Conservation (phyloP, 805 yeast genomes). For the Zygotorulaspora sp. region DNA sequence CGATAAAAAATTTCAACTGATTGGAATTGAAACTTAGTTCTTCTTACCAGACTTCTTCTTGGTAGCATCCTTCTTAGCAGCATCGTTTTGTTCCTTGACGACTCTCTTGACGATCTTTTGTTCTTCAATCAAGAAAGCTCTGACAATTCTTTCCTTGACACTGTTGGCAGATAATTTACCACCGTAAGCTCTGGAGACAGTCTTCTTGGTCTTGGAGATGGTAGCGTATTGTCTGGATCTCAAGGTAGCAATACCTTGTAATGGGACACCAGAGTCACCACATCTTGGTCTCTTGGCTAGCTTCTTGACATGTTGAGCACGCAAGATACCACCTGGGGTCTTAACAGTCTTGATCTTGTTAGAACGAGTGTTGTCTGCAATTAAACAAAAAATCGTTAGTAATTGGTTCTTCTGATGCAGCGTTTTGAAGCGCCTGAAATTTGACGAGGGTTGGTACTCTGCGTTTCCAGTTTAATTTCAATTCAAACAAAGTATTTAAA, state of each 20-base stretch:
- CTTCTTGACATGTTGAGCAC: constrained; percentile 97
- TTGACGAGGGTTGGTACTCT: constrained; percentile 1
- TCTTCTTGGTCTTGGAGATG: constrained; percentile 93
- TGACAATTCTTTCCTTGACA: constrained; percentile 98
- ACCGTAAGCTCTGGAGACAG: constrained; percentile 99
- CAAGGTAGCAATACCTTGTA: constrained; percentile 85
- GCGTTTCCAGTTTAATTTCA: too few species aligned
- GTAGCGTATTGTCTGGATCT: constrained; percentile 98
- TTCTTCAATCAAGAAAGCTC: constrained; percentile 99
- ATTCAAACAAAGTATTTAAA: too few species aligned
- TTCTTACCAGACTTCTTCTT: constrained; percentile 35
- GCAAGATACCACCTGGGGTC: constrained; percentile 99
- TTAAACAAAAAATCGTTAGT: constrained; percentile 1
- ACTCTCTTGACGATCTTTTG: constrained; percentile 99
- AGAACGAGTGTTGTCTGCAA: constrained; percentile 94
- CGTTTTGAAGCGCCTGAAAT: background rate
- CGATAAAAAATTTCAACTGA: background rate
- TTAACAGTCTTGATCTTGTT: constrained; percentile 99
- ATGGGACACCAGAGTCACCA: constrained; percentile 81
- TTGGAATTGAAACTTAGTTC: constrained; percentile 14
- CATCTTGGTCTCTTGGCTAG: constrained; percentile 80
- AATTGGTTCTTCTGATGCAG: background rate
- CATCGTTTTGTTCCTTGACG: constrained; percentile 91
- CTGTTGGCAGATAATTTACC: constrained; percentile 98
- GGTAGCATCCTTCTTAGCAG: constrained; percentile 65